These are phyloP conservation scores for Coleophoma crateriformis DNA, from an alignment of 2,329 filamentous ascomycete species.

Conservation along the genomic window DNA sequence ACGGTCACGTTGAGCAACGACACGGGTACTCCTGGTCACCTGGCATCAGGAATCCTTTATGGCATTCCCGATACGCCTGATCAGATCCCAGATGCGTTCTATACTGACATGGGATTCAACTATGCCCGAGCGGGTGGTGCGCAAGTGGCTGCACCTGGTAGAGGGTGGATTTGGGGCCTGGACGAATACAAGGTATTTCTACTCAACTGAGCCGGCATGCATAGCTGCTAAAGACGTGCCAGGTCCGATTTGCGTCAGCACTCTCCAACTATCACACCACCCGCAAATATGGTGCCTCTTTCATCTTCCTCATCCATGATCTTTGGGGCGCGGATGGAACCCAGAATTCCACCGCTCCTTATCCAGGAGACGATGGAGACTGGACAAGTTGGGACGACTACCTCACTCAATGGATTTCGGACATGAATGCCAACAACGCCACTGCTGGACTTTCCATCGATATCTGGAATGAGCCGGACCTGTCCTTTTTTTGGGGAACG, in stretches of 20 bases:
- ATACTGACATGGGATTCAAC: conserved; percentile 33
- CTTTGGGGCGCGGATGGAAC: conserved; percentile 42
- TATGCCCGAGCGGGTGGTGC: conserved; percentile 35
- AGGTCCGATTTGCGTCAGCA: conserved; percentile 34
- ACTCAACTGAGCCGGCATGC: too few species aligned
- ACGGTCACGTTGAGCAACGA: conserved; percentile 25
- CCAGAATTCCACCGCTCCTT: conserved; percentile 29
- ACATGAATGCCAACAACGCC: conserved; percentile 31
- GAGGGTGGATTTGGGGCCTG: conserved; percentile 34
- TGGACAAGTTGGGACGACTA: conserved; percentile 40
- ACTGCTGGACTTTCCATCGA: conserved; percentile 36
- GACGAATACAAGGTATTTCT: conserved; percentile 22
- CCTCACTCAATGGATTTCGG: conserved; percentile 30
- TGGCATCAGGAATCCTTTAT: conserved; percentile 37
- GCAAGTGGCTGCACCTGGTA: conserved; percentile 27
- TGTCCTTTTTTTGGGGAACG: conserved; percentile 28
- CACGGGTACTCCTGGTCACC: conserved; percentile 26
- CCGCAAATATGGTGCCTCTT: conserved; percentile 34
- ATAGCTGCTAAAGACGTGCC: neutral
- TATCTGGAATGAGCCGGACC: conserved; percentile 48
- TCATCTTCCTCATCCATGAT: conserved; percentile 40
- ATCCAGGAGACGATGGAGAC: conserved; percentile 43
- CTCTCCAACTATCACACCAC: conserved; percentile 39
- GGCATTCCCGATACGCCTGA: conserved; percentile 32
- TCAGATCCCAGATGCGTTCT: conserved; percentile 33